A percentile compares a stretch with the other conserved stretches of the same genome.
These are phyloP conservation scores for Aspergillus bertholletiae DNA, from an alignment of 495 filamentous ascomycete genomes.

Conservation along the genomic window DNA sequence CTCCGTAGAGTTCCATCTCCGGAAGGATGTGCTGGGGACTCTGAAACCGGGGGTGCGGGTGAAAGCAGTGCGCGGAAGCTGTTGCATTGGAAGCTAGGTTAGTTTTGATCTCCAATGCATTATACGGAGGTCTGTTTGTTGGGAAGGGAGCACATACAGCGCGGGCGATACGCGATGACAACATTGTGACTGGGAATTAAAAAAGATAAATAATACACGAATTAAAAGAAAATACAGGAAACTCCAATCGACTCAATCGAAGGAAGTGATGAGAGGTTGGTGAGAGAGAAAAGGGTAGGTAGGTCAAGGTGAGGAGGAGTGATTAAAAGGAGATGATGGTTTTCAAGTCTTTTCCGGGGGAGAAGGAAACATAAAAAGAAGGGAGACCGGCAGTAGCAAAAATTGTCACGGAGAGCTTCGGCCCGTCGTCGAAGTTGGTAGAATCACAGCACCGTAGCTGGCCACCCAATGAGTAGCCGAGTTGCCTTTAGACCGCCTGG, in stretches of 20 bases:
- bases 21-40: slow-evolving; percentile 56
- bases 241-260: slow-evolving; percentile 42
- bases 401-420: slow-evolving; percentile 49
- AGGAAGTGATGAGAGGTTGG: slow-evolving; percentile 28
- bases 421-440: slow-evolving; percentile 39
- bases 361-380: slow-evolving; percentile 21
- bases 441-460: slow-evolving; percentile 27
- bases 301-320: neutral
- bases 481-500: slow-evolving; percentile 10
- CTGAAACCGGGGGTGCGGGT: slow-evolving; percentile 51
- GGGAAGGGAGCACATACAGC: slow-evolving; percentile 59
- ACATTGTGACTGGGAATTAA: slow-evolving; percentile 46
- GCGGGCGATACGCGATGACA: slow-evolving; percentile 53
- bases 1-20: slow-evolving; percentile 79
- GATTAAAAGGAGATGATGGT: slow-evolving; percentile 21
- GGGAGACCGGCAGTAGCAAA: slow-evolving; percentile 38
- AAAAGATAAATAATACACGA: slow-evolving; percentile 32
- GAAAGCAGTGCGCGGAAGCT: slow-evolving; percentile 47
- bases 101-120: slow-evolving; percentile 22
- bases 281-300: slow-evolving; percentile 26
- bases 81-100: slow-evolving; percentile 15
- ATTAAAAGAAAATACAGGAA: slow-evolving; percentile 26
- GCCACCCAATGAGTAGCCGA: slow-evolving; percentile 6
- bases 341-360: slow-evolving; percentile 15
- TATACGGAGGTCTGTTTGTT: slow-evolving; percentile 4